Percentiles rank a stretch among this genome's conserved stretches.
These are phyloP conservation scores for Stephania cephalantha DNA, from an alignment of 164 flowering plant genomes.

Conservation along the genomic window DNA sequence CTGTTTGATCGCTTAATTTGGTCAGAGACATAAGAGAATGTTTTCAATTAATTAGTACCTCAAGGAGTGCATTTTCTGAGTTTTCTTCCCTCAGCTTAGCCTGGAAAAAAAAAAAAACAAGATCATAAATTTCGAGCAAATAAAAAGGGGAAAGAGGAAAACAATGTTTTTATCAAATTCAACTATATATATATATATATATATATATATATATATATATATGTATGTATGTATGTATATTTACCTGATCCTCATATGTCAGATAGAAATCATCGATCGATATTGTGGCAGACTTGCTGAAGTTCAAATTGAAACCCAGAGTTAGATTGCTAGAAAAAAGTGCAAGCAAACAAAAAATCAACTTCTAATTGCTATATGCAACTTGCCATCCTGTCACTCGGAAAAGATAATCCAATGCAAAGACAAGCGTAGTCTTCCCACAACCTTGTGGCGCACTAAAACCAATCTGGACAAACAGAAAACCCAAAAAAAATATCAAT, in stretches of 20 bases:
- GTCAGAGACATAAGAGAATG: neutral
- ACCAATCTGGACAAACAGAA: constrained; percentile 66
- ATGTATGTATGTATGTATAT: neutral
- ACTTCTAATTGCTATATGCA: neutral
- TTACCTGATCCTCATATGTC: constrained; percentile 86
- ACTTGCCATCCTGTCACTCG: constrained; percentile 54
- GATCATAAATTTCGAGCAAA: neutral
- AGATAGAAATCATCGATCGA: constrained; percentile 97
- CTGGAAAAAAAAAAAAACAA: constrained; percentile 27
- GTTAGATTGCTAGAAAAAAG: neutral
- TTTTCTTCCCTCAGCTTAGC: constrained; percentile 66
- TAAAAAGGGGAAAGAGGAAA: neutral
- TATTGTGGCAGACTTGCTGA: constrained; percentile 80
- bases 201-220: neutral
- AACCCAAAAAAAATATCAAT: neutral
- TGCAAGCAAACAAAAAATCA: neutral
- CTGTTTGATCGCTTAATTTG: neutral
- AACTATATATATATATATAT: neutral
- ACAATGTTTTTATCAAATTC: neutral
- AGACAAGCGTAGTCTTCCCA: constrained; percentile 96
- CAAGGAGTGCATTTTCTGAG: constrained; percentile 81
- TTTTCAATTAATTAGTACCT: constrained; percentile 37
- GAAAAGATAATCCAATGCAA: constrained; percentile 80
- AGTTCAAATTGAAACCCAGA: constrained; percentile 17
- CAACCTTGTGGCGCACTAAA: constrained; percentile 99